phyloP scores from a whole-genome alignment of 129 eudicot genomes.

The Pittosporum tobira region DNA sequence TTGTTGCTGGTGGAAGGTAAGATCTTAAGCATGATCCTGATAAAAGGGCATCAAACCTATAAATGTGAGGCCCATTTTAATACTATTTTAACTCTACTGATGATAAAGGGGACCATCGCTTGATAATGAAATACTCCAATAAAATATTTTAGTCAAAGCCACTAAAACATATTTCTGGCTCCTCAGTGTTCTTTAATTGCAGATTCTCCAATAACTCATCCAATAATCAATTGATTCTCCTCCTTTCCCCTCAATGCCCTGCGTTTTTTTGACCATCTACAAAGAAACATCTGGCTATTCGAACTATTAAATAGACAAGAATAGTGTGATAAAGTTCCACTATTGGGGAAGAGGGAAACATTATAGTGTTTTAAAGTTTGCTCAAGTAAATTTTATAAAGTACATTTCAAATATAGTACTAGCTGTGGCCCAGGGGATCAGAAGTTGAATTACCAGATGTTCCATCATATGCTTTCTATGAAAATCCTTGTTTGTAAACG shows the following conservation, averaged over 20 bases:
- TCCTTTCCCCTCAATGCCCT: background rate
- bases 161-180: background rate
- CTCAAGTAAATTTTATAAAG: background rate
- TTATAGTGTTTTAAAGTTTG: background rate
- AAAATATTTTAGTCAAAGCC: background rate
- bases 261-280: background rate
- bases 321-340: background rate
- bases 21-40: constrained; percentile 23
- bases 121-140: constrained; percentile 11
- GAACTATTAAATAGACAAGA: background rate
- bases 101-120: constrained; percentile 27
- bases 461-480: background rate
- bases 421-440: background rate
- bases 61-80: constrained; percentile 20
- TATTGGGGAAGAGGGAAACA: background rate
- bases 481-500: background rate
- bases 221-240: no score
- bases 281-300: constrained; percentile 1
- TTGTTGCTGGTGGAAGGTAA: constrained; percentile 28
- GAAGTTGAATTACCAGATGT: background rate
- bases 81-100: constrained; percentile 11
- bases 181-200: background rate
- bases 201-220: background rate
- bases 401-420: background rate
- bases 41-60: constrained; percentile 25